These are phyloP conservation scores for Ophiostoma ulmi DNA, from an alignment of 2,329 filamentous ascomycete species.

Conservation along the genomic window DNA sequence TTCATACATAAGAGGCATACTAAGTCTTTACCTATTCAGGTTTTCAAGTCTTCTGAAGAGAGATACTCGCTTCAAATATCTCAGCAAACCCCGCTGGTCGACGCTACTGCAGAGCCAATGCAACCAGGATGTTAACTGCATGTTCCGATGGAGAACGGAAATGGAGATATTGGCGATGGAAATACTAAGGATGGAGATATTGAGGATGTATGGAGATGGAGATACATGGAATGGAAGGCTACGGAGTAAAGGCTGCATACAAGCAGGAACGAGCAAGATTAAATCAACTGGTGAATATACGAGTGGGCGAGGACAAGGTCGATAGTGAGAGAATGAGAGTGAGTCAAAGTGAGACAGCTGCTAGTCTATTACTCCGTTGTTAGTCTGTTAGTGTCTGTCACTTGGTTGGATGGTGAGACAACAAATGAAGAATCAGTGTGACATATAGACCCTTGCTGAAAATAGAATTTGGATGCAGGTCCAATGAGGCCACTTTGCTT, in stretches of 20 bases:
- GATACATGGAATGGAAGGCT: not conserved
- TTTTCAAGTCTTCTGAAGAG: too few species aligned
- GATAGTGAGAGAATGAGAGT: not conserved
- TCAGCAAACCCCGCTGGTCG: not conserved
- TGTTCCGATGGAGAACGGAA: not conserved
- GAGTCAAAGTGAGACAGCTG: not conserved
- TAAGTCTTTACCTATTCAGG: too few species aligned
- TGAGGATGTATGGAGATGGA: conserved; percentile 1
- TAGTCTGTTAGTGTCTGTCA: not conserved
- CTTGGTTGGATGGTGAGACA: not conserved
- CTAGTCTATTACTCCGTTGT: not conserved
- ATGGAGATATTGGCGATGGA: not conserved
- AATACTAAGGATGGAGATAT: not conserved
- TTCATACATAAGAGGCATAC: not conserved
- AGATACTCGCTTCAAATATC: not conserved
- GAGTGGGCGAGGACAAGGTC: not conserved
- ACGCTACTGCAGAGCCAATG: conserved; percentile 6
- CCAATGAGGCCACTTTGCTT: not conserved
- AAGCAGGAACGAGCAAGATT: not conserved
- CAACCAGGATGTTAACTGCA: not conserved
- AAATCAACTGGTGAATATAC: not conserved
- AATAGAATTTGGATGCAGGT: not conserved
- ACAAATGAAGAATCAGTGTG: not conserved
- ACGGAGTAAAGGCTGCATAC: not conserved
- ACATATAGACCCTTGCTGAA: not conserved